Evolutionary conservation across 768 basidiomycete species (phyloP).

Genomic region (Leccinum incarnatum): DNA sequence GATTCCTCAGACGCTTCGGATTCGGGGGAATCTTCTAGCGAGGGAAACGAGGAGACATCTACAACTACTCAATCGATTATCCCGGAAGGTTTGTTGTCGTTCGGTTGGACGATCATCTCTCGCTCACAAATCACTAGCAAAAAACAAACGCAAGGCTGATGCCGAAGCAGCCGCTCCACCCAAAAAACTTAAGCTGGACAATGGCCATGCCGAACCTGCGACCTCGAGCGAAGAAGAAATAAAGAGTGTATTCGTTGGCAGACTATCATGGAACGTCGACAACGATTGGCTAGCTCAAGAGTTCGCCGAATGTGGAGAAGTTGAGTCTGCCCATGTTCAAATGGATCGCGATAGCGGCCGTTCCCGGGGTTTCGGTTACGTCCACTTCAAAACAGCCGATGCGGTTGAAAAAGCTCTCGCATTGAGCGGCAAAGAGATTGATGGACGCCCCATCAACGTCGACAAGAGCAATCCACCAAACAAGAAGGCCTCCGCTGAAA

Average conservation of each 20-base stretch:
- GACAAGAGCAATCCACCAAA: slow-evolving; percentile 72
- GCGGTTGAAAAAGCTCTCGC: slow-evolving; percentile 80
- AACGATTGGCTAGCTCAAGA: slow-evolving; percentile 92
- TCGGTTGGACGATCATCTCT: not conserved
- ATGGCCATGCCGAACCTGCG: slow-evolving; percentile 42
- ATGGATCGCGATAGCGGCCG: slow-evolving; percentile 78
- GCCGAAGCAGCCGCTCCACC: slow-evolving; percentile 53
- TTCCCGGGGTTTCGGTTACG: slow-evolving; percentile 84
- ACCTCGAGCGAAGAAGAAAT: slow-evolving; percentile 47
- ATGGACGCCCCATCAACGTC: slow-evolving; percentile 85
- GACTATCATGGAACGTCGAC: slow-evolving; percentile 95
- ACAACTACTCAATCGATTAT: slow-evolving; percentile 44
- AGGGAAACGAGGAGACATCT: slow-evolving; percentile 2
- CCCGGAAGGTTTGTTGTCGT: slow-evolving; percentile 36
- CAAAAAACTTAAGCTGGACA: slow-evolving; percentile 81
- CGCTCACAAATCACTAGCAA: slow-evolving; percentile 3
- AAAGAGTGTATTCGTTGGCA: slow-evolving; percentile 86
- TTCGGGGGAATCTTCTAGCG: slow-evolving; percentile 13
- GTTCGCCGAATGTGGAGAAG: slow-evolving; percentile 85
- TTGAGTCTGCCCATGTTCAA: slow-evolving; percentile 86
- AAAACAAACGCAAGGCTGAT: slow-evolving; percentile 81
- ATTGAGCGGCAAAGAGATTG: slow-evolving; percentile 85
- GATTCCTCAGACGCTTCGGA: slow-evolving; percentile 7
- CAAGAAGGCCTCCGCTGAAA: slow-evolving; percentile 55
- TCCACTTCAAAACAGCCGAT: slow-evolving; percentile 66